Evolutionary conservation across 2,329 filamentous ascomycete genomes (phyloP).

Genomic region (Calonectria montana): DNA sequence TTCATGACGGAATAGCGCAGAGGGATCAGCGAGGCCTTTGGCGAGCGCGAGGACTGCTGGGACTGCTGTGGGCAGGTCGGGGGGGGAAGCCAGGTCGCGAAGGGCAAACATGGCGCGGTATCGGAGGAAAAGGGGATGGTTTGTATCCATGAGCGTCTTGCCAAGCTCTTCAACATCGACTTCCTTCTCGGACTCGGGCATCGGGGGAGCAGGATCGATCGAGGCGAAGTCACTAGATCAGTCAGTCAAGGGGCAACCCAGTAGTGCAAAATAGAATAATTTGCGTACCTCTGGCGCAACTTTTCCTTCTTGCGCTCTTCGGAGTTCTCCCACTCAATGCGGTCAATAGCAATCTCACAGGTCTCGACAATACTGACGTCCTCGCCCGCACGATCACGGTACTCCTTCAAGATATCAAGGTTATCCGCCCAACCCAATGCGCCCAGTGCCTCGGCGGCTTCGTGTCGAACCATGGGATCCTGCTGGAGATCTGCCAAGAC

Average conservation of each 20-base stretch:
- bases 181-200: conserved; percentile 75
- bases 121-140: conserved; percentile 84
- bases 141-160: conserved; percentile 81
- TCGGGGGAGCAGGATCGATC: conserved; percentile 92
- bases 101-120: conserved; percentile 99
- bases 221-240: conserved; percentile 87
- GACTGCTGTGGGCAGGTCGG: conserved; percentile 87
- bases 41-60: conserved; percentile 90
- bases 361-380: conserved; percentile 89
- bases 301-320: conserved; percentile 78
- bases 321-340: conserved; percentile 93
- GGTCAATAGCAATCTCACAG: conserved; percentile 94
- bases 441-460: conserved; percentile 94
- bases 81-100: conserved; percentile 92
- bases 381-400: conserved; percentile 81
- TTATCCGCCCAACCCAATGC: conserved; percentile 83
- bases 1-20: conserved; percentile 95
- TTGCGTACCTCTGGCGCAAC: conserved; percentile 79
- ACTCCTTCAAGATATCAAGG: conserved; percentile 77
- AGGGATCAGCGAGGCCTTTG: conserved; percentile 84
- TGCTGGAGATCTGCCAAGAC: conserved; percentile 84
- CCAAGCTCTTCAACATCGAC: conserved; percentile 84
- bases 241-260: conserved; percentile 43
- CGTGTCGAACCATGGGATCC: conserved; percentile 95
- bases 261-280: conserved; percentile 19